phyloP scores from a whole-genome alignment of 2,329 filamentous ascomycete species.

The Alternaria brassicae region DNA sequence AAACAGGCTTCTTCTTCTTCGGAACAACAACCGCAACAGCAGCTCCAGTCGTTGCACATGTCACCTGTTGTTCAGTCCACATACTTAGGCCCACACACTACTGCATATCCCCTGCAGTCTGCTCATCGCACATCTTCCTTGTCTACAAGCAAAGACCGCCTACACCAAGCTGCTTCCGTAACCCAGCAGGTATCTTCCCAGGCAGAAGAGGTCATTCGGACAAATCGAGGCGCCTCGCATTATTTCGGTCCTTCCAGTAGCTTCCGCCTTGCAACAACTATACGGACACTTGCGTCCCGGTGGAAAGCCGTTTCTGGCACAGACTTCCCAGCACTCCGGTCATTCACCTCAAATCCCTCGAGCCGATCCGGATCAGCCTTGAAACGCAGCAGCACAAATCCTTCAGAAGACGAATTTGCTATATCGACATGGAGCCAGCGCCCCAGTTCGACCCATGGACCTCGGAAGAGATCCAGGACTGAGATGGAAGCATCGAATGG shows the following conservation, averaged over 20 bases:
- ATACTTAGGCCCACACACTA: not conserved
- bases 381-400: conserved; percentile 22
- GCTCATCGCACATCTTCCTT: conserved; percentile 13
- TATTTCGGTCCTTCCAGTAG: conserved; percentile 41
- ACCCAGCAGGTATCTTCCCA: conserved; percentile 17
- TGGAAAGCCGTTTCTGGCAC: conserved; percentile 27
- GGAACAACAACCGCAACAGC: conserved; percentile 10
- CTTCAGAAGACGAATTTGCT: conserved; percentile 31
- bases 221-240: conserved; percentile 29
- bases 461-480: conserved; percentile 27
- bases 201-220: conserved; percentile 27
- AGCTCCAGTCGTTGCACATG: conserved; percentile 13
- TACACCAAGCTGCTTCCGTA: conserved; percentile 25
- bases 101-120: conserved; percentile 11
- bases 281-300: conserved; percentile 29
- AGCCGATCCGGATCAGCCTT: conserved; percentile 13
- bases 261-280: conserved; percentile 34
- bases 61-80: conserved; percentile 5
- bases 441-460: conserved; percentile 11
- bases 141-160: conserved; percentile 10
- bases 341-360: conserved; percentile 13
- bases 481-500: conserved; percentile 23
- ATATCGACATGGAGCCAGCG: conserved; percentile 8
- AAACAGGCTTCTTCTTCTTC: conserved; percentile 1
- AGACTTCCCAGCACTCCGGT: conserved; percentile 14